These are phyloP conservation scores for Tylopilus felleus DNA, from an alignment of 768 basidiomycete genomes.

Conservation along the genomic window DNA sequence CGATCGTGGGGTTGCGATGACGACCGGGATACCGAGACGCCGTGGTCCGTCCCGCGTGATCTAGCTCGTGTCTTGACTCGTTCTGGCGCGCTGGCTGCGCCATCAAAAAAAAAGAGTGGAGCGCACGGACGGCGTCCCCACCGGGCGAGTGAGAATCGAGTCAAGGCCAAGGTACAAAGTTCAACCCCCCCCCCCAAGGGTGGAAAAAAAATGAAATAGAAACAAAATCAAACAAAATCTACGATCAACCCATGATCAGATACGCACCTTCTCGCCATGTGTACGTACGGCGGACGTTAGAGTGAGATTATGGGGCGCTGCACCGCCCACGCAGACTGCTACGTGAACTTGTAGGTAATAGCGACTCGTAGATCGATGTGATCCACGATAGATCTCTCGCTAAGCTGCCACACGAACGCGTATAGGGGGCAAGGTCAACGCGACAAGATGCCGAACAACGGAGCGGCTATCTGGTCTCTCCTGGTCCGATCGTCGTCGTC, in stretches of 20 bases:
- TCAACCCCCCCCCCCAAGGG: not conserved
- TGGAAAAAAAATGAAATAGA: not conserved
- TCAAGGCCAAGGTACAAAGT: slow-evolving; percentile 21
- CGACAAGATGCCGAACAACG: not conserved
- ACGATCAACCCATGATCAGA: slow-evolving; percentile 6
- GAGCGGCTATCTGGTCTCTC: not conserved
- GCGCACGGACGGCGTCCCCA: not conserved
- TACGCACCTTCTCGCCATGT: slow-evolving; percentile 1
- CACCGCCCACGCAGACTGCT: slow-evolving; percentile 2
- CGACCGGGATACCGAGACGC: slow-evolving; percentile 24
- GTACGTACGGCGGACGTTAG: slow-evolving; percentile 8
- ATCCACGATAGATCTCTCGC: slow-evolving; percentile 11
- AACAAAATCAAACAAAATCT: not conserved
- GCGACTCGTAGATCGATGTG: slow-evolving; percentile 9
- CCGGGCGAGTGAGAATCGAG: slow-evolving; percentile 5
- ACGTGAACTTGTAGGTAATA: slow-evolving; percentile 1
- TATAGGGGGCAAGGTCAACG: slow-evolving; percentile 10
- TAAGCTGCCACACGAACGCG: not conserved
- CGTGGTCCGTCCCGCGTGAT: slow-evolving; percentile 25
- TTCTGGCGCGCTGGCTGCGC: not conserved
- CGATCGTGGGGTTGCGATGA: slow-evolving; percentile 26
- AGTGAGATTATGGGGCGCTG: not conserved
- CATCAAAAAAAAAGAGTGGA: not conserved
- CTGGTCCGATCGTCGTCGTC: not conserved
- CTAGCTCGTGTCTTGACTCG: slow-evolving; percentile 3